phyloP scores from a whole-genome alignment of 2,329 filamentous ascomycete genomes.

The Cytospora piceae region DNA sequence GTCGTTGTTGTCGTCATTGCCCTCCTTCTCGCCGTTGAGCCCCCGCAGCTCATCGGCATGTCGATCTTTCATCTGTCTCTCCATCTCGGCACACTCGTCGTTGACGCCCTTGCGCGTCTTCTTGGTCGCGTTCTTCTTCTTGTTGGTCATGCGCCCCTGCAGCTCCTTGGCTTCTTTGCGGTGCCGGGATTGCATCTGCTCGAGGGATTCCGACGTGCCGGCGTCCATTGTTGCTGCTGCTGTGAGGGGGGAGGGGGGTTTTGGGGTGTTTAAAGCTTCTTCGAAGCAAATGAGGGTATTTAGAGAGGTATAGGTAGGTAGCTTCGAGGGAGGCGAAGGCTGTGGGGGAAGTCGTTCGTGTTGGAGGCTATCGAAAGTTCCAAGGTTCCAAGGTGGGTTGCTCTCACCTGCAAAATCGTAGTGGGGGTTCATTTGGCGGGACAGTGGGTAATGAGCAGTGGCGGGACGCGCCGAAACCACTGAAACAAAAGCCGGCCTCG shows the following conservation, averaged over 20 bases:
- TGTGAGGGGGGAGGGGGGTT: not conserved
- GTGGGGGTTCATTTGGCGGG: constrained; percentile 1
- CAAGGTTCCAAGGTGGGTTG: no score
- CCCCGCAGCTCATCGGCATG: constrained; percentile 64
- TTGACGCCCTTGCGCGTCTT: constrained; percentile 77
- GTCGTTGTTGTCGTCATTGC: constrained; percentile 14
- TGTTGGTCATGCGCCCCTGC: constrained; percentile 82
- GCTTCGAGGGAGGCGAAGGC: not conserved
- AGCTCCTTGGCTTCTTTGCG: constrained; percentile 88
- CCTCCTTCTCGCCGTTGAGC: constrained; percentile 39
- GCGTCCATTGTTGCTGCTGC: constrained; percentile 16
- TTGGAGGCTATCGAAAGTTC: not conserved
- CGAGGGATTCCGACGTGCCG: constrained; percentile 57
- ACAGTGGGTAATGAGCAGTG: not conserved
- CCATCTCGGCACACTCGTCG: constrained; percentile 73
- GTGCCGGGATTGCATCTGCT: constrained; percentile 78
- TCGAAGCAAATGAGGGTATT: not conserved
- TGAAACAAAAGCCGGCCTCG: not conserved
- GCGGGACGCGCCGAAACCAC: not conserved
- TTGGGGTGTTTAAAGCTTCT: no score
- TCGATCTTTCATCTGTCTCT: constrained; percentile 66
- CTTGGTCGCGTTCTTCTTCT: constrained; percentile 96
- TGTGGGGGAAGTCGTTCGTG: not conserved
- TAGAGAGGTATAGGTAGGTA: not conserved
- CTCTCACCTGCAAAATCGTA: not conserved